These are phyloP conservation scores for Rhodotorula sp. DNA, from an alignment of 1,284 basidiomycete species.

Conservation along the genomic window DNA sequence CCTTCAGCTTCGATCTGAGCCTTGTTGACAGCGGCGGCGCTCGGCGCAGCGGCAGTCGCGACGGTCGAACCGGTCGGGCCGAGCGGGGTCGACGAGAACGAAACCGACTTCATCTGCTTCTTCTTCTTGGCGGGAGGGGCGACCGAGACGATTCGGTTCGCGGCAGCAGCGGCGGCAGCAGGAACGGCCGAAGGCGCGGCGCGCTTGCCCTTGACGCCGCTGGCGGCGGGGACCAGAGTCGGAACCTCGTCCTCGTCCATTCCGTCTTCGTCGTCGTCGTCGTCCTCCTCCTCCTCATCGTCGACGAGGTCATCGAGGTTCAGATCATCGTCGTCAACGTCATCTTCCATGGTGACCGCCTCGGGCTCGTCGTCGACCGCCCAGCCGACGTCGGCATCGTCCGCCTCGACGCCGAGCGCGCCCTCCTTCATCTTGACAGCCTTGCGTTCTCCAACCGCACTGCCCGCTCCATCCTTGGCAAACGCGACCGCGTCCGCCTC, in stretches of 20 bases:
- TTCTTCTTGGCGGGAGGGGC: slow-evolving; percentile 39
- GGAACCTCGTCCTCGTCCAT: slow-evolving; percentile 27
- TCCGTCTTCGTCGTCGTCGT: slow-evolving; percentile 15
- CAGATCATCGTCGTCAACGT: slow-evolving; percentile 12
- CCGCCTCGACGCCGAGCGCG: slow-evolving; percentile 40
- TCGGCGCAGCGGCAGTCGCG: slow-evolving; percentile 7
- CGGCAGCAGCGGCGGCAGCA: not conserved
- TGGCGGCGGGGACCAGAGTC: slow-evolving; percentile 16
- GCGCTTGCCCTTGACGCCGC: slow-evolving; percentile 19
- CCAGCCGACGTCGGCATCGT: slow-evolving; percentile 37
- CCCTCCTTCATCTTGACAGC: slow-evolving; percentile 36
- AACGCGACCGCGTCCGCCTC: slow-evolving; percentile 72
- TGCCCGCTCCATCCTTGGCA: slow-evolving; percentile 54
- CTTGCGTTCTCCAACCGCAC: slow-evolving; percentile 36
- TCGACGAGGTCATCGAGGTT: slow-evolving; percentile 24
- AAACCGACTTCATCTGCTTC: slow-evolving; percentile 31
- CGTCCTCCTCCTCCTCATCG: slow-evolving; percentile 29
- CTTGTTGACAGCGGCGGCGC: slow-evolving; percentile 24
- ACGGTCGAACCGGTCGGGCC: slow-evolving; percentile 29
- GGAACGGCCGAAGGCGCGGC: slow-evolving; percentile 1
- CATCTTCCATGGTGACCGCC: slow-evolving; percentile 2
- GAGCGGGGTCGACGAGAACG: slow-evolving; percentile 38
- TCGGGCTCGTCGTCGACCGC: slow-evolving; percentile 20
- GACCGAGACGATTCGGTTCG: slow-evolving; percentile 40
- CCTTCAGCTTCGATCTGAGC: slow-evolving; percentile 29